A percentile compares a stretch with the other conserved stretches of the same genome.
These are phyloP conservation scores for Fusarium clavum DNA, from an alignment of 2,329 filamentous ascomycete genomes.

Conservation along the genomic window DNA sequence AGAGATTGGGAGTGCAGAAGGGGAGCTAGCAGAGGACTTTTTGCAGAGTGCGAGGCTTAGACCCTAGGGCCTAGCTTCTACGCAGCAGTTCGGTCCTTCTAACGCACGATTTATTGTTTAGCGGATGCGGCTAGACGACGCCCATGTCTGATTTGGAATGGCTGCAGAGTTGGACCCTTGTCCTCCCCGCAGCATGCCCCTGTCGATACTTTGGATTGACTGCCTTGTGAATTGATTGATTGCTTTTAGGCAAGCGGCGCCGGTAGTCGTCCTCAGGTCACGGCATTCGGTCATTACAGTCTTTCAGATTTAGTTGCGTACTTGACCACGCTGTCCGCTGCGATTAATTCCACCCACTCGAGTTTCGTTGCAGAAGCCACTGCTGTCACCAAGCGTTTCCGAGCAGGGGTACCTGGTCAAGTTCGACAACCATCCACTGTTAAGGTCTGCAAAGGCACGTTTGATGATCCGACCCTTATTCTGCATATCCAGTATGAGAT, in stretches of 20 bases:
- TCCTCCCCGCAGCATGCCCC: constrained; percentile 41
- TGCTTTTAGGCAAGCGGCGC: constrained; percentile 21
- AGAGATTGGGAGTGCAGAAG: constrained; percentile 29
- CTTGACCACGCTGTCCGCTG: constrained; percentile 16
- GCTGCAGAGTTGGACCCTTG: constrained; percentile 33
- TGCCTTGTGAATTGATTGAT: constrained; percentile 21
- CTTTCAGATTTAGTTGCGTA: not conserved
- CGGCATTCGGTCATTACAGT: constrained; percentile 31
- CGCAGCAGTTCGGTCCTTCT: constrained; percentile 48
- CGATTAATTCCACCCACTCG: not conserved
- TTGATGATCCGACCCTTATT: constrained; percentile 33
- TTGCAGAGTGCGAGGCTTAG: constrained; percentile 47
- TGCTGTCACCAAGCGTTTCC: constrained; percentile 16
- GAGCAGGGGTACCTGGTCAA: constrained; percentile 16
- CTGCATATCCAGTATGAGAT: constrained; percentile 19
- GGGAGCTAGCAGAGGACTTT: constrained; percentile 40
- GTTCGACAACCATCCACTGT: constrained; percentile 14
- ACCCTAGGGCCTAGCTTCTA: constrained; percentile 43
- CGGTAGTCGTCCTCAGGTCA: constrained; percentile 33
- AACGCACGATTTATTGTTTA: constrained; percentile 47
- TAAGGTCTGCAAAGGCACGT: constrained; percentile 13
- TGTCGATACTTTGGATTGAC: constrained; percentile 33
- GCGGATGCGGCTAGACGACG: constrained; percentile 36
- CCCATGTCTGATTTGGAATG: constrained; percentile 37
- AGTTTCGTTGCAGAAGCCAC: constrained; percentile 14